phyloP scores from a whole-genome alignment of 2,329 filamentous ascomycete genomes.

The Verticillium nubilum region DNA sequence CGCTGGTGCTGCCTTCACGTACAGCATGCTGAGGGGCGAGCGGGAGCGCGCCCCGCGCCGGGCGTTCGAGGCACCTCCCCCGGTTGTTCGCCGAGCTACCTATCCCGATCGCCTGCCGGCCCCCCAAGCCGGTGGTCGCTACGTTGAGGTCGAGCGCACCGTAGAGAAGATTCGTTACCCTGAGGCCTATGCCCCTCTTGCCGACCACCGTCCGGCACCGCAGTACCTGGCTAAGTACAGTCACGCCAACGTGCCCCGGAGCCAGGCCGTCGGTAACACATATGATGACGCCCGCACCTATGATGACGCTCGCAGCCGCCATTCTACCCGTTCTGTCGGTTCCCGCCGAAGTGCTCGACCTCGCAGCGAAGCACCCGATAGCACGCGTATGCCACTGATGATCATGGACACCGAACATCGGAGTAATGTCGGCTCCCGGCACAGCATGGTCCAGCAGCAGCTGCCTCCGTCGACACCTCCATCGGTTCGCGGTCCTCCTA shows the following conservation, averaged over 20 bases:
- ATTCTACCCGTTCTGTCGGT: slow-evolving; percentile 29
- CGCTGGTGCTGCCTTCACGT: slow-evolving; percentile 56
- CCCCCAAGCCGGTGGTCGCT: slow-evolving; percentile 25
- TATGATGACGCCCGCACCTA: slow-evolving; percentile 31
- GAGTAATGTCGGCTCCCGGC: slow-evolving; percentile 33
- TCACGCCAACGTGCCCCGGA: slow-evolving; percentile 19
- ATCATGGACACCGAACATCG: slow-evolving; percentile 34
- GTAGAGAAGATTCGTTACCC: slow-evolving; percentile 32
- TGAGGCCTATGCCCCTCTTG: slow-evolving; percentile 22
- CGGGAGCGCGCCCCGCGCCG: slow-evolving; percentile 31
- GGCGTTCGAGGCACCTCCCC: slow-evolving; percentile 30
- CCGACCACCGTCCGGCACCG: slow-evolving; percentile 27
- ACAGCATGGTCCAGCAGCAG: slow-evolving; percentile 18
- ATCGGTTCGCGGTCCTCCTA: neutral
- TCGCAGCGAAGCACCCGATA: slow-evolving; percentile 33
- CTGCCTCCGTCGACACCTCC: neutral
- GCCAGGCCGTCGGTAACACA: slow-evolving; percentile 25
- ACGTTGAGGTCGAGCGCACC: slow-evolving; percentile 29
- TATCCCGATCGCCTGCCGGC: slow-evolving; percentile 30
- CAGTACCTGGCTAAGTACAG: slow-evolving; percentile 30
- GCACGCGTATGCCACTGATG: slow-evolving; percentile 28
- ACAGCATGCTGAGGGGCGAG: slow-evolving; percentile 64
- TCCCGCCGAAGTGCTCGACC: slow-evolving; percentile 26
- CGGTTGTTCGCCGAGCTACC: slow-evolving; percentile 38
- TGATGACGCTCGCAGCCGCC: slow-evolving; percentile 35